Conservation (phyloP, 176 grass and related monocot species). For the Oryza officinalis region DNA sequence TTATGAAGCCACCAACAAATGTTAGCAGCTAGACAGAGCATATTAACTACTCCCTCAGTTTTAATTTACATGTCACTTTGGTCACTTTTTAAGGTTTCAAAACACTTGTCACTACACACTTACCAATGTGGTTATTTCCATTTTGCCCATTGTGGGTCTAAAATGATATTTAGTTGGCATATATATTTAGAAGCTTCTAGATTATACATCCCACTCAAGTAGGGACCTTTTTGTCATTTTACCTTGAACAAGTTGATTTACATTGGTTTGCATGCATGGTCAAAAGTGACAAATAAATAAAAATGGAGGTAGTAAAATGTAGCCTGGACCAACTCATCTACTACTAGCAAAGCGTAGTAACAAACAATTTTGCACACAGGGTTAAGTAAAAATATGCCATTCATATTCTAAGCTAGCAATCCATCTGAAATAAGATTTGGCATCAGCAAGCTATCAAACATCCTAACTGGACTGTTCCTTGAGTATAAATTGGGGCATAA, state of each 20-base stretch:
- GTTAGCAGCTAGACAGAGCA: not conserved
- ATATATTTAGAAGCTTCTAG: too few relatives aligned
- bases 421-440: slow-evolving; percentile 14
- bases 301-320: not conserved
- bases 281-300: too few relatives aligned
- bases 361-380: not conserved
- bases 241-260: too few relatives aligned
- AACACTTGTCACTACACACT: too few relatives aligned
- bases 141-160: too few relatives aligned
- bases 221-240: too few relatives aligned
- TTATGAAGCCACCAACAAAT: not conserved
- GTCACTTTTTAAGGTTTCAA: too few relatives aligned
- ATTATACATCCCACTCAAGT: too few relatives aligned
- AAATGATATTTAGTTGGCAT: too few relatives aligned
- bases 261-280: too few relatives aligned
- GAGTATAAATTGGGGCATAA: slow-evolving; percentile 2
- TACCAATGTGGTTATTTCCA: too few relatives aligned
- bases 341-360: not conserved
- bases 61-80: too few relatives aligned
- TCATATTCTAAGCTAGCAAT: not conserved
- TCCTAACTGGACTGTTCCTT: not conserved
- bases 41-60: not conserved
- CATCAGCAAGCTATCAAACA: not conserved
- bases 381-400: not conserved
- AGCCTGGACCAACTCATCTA: not conserved